Evolutionary conservation across 108 stramenopile species (phyloP), one percentile per base, ranked within the genome.

Genomic region (Skeletonema costatum): DNA sequence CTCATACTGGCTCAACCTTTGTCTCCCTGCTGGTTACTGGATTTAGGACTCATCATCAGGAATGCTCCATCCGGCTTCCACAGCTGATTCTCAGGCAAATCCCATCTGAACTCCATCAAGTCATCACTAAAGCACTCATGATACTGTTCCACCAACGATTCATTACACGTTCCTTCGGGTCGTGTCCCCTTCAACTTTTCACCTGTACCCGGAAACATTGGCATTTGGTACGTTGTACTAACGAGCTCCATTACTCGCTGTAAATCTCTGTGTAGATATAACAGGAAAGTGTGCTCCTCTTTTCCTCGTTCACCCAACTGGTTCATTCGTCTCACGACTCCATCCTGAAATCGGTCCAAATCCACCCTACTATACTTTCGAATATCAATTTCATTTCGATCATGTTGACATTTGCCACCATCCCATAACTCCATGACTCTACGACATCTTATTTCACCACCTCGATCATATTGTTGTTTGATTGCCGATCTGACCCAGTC

Each of bases 391-490:
- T 74, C 73, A 73, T 70, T 80, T 11, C n/a, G 36, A 19, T 44
- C 68, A 39, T 53, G 53, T 62, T 33, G 48, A 66, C 77, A 78
- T 21, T 50, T 46, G 2, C 53, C 53, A 25, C 7, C 53, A 30
- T 62, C 46, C 14, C 71, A 48, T 16, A 50, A 29, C 10, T 17
- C 1, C 32, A 60, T 10, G 2, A 46, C 64, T 35, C 42, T 39
- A 16, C 16, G 42, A 68, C 79, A 80, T 58, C 60, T 73, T 12
- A 11, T 59, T 58, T 63, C 61, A 3, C 67, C 36, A 31, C 62
- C 73, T 46, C 79, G 72, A 63, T 80, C 79, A 21, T 74, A 74
- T 30, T 60, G 66, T 41, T 80, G 79, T 48, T 80, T 80, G 59
- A 80, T 51, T 29, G 79, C 79, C 31, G 65, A 67, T 56, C 33